These are phyloP conservation scores for Apostasia shenzhenica DNA, from an alignment of 106 monocot species.

Conservation along the genomic window DNA sequence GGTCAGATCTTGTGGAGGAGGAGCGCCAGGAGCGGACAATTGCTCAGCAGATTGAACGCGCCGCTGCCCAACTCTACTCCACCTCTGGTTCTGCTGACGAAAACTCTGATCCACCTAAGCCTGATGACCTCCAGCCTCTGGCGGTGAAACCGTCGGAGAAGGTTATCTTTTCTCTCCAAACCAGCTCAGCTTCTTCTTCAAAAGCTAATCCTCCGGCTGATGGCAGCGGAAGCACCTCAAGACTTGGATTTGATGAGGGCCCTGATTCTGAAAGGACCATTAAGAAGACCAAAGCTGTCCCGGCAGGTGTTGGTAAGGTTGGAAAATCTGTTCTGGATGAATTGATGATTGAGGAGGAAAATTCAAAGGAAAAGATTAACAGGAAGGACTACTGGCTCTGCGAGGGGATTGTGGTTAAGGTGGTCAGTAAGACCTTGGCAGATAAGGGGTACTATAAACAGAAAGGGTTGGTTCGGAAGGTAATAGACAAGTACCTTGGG, in stretches of 20 bases:
- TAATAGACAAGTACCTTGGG: slow-evolving; percentile 78
- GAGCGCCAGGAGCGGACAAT: slow-evolving; percentile 76
- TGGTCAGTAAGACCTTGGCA: slow-evolving; percentile 79
- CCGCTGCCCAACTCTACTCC: slow-evolving; percentile 8
- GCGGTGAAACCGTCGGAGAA: slow-evolving; percentile 12
- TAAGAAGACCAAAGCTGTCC: slow-evolving; percentile 29
- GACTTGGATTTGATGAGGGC: slow-evolving; percentile 44
- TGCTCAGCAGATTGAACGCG: slow-evolving; percentile 72
- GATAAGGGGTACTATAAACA: slow-evolving; percentile 96
- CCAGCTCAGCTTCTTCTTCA: slow-evolving; percentile 4
- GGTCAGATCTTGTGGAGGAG: slow-evolving; percentile 77
- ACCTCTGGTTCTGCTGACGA: neutral
- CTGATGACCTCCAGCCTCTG: neutral
- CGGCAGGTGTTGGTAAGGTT: neutral
- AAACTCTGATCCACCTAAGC: neutral
- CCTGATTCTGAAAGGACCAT: slow-evolving; percentile 7
- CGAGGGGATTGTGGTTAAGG: slow-evolving; percentile 87
- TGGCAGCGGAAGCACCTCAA: slow-evolving; percentile 5
- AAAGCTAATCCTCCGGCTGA: slow-evolving; percentile 11
- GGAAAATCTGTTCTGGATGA: slow-evolving; percentile 47
- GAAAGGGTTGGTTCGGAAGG: slow-evolving; percentile 72
- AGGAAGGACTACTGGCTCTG: slow-evolving; percentile 94
- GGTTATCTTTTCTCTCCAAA: slow-evolving; percentile 30
- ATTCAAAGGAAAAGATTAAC: slow-evolving; percentile 80
- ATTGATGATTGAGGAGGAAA: slow-evolving; percentile 94